Base-by-base conservation (phyloP, 1,284 basidiomycete species). In the Xanthoconium separans region DNA sequence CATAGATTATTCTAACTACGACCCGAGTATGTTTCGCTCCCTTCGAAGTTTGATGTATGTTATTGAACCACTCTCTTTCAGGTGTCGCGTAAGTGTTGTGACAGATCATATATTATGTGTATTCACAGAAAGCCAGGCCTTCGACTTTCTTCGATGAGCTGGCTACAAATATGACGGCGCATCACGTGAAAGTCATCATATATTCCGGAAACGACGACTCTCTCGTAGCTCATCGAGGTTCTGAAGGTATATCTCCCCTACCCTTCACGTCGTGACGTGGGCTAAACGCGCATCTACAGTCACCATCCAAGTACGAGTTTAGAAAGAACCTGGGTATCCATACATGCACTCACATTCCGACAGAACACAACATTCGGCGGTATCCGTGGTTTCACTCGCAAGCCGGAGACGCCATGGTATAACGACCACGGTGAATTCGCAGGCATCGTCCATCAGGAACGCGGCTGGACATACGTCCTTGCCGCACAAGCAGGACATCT, bases 341-440 rank as follows among this genome's bases (percentile, higher is more conserved):
- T 31, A 27, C 24, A 24, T 24, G 30, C 12, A 31, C 57, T 50
- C n/a, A 59, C 43, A 46, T 45, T 31, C 9, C 1, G 4, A 5
- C 43, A 87, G 83, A 89, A 89, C 60, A 87, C 84, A 10, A 87
- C 87, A 1, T 89, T 89, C 60, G 85, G 86, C 34, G 85, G 83
- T 13, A 83, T 83, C 41, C 85, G 83, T 66, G 87, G 87, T 4
- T 89, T 89, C 65, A 81, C 84, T 6, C 74, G 79, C 44, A 77
- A 78, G 54, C 87, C 87, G 0, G 77, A 82, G 2, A 89, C 87
- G 0, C 79, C 82, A 2, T 86, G 84, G 83, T 74, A 69, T 51
- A 81, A 83, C 51, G 84, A 86, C 52, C 64, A 66, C 3, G 80
- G 81, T 22, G 72, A 80, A 44, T 80, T 83, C 57, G 85, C 81